phyloP scores from a whole-genome alignment of 2,329 filamentous ascomycete species.

The Hypoxylon sp. region DNA sequence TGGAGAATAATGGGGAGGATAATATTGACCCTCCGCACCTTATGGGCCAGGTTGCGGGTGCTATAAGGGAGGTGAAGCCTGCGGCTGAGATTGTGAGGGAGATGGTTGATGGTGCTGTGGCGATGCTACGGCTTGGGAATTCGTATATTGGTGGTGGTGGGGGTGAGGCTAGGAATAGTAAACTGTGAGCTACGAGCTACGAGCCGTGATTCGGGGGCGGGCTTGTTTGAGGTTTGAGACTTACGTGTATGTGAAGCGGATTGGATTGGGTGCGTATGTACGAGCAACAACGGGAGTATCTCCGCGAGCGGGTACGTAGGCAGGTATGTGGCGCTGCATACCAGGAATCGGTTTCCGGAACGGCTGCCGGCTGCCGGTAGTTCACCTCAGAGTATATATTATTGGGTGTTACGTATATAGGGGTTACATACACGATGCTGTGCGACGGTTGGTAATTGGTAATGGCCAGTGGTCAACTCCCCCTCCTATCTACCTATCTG shows the following conservation, averaged over 20 bases:
- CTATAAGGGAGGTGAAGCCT: slow-evolving; percentile 82
- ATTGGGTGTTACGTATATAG: neutral
- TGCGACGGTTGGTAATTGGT: slow-evolving; percentile 18
- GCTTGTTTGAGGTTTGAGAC: neutral
- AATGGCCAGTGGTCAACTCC: slow-evolving; percentile 13
- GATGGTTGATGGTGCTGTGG: slow-evolving; percentile 85
- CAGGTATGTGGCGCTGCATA: slow-evolving; percentile 28
- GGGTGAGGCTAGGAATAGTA: slow-evolving; percentile 56
- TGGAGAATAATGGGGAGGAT: slow-evolving; percentile 80
- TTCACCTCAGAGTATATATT: slow-evolving; percentile 3
- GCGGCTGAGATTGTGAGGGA: slow-evolving; percentile 88
- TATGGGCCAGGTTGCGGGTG: slow-evolving; percentile 93
- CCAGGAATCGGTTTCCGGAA: slow-evolving; percentile 18
- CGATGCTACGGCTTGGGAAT: slow-evolving; percentile 74
- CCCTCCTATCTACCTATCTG: slow-evolving; percentile 1
- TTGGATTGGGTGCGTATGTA: neutral
- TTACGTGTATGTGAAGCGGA: no score
- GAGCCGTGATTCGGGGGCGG: slow-evolving; percentile 3
- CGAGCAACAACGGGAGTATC: neutral
- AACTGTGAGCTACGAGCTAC: slow-evolving; percentile 54
- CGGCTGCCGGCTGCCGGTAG: slow-evolving; percentile 29
- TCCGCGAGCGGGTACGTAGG: neutral
- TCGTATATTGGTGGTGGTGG: slow-evolving; percentile 65
- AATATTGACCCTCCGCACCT: slow-evolving; percentile 89
- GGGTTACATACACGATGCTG: slow-evolving; percentile 15